These are phyloP conservation scores for Syzygium aromaticum DNA, from an alignment of 345 rosid genomes.

Conservation along the genomic window DNA sequence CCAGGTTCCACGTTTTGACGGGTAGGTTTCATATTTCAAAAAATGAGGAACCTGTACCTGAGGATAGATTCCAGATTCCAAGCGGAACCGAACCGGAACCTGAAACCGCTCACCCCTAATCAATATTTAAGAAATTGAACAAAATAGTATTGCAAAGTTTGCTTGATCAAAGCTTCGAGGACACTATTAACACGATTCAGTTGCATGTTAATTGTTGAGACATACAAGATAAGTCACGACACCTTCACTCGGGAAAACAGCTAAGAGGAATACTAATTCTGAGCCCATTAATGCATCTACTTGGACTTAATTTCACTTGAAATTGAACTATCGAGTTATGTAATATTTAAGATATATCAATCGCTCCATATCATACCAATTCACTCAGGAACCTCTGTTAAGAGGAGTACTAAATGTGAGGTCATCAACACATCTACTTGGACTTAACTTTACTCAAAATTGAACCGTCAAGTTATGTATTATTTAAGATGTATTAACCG, in stretches of 20 bases:
- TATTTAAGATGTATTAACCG: background rate
- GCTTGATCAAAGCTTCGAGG: background rate
- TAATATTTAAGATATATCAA: background rate
- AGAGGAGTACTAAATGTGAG: background rate
- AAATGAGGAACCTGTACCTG: too few species aligned
- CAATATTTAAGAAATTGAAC: background rate
- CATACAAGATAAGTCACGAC: background rate
- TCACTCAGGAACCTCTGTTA: fast-evolving
- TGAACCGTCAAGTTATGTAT: background rate
- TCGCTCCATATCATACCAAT: background rate
- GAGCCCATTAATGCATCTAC: background rate
- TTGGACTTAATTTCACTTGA: background rate
- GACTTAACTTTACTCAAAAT: background rate
- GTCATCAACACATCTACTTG: background rate
- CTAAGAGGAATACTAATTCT: background rate
- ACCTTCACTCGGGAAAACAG: background rate
- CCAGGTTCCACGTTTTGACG: too few species aligned
- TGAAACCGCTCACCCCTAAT: too few species aligned
- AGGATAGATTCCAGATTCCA: too few species aligned
- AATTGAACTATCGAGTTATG: background rate
- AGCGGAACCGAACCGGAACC: too few species aligned
- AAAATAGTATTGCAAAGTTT: background rate
- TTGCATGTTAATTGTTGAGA: background rate
- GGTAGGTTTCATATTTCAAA: too few species aligned
- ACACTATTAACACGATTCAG: background rate